A percentile compares a stretch with the other conserved stretches of the same genome.
Conservation (phyloP, 2,329 filamentous ascomycete genomes). For the Diaporthe aspalathi region DNA sequence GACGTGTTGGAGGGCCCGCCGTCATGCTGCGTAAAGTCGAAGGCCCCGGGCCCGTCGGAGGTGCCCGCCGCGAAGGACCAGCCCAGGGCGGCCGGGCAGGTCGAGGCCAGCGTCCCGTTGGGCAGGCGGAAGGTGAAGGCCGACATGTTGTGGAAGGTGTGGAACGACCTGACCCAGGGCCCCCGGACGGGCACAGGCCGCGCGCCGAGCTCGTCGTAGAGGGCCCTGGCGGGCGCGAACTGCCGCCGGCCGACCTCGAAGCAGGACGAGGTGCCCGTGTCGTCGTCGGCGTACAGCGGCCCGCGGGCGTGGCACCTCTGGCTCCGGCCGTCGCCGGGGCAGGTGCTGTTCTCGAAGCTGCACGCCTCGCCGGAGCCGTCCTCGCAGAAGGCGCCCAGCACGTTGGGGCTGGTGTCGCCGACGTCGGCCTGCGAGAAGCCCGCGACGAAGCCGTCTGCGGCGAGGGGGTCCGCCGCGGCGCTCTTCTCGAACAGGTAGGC, state of each 20-base stretch:
- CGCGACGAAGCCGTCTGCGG: conserved; percentile 79
- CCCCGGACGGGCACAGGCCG: conserved; percentile 66
- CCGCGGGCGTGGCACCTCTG: conserved; percentile 80
- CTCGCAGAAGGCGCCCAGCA: conserved; percentile 89
- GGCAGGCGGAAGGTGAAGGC: conserved; percentile 78
- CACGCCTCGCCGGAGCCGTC: conserved; percentile 80
- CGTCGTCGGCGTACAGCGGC: conserved; percentile 73
- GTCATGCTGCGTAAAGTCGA: conserved; percentile 93
- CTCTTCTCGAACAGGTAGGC: conserved; percentile 85
- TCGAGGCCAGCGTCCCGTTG: conserved; percentile 76
- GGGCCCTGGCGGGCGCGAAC: conserved; percentile 56
- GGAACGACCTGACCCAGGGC: conserved; percentile 80
- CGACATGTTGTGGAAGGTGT: conserved; percentile 86
- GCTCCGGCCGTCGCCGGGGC: conserved; percentile 71
- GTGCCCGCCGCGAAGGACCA: conserved; percentile 95
- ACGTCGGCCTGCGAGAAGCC: conserved; percentile 94
- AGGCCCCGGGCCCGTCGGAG: conserved; percentile 88
- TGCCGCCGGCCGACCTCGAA: conserved; percentile 83
- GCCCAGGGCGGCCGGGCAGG: conserved; percentile 88
- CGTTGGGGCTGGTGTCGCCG: conserved; percentile 90
- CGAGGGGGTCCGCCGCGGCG: conserved; percentile 63
- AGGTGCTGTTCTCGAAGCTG: conserved; percentile 85
- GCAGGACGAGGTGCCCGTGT: conserved; percentile 79
- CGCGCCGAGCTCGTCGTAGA: conserved; percentile 65
- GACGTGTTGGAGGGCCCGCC: conserved; percentile 73